phyloP scores from a whole-genome alignment of 257 asterid species.

The Solanum pinnatisectum region DNA sequence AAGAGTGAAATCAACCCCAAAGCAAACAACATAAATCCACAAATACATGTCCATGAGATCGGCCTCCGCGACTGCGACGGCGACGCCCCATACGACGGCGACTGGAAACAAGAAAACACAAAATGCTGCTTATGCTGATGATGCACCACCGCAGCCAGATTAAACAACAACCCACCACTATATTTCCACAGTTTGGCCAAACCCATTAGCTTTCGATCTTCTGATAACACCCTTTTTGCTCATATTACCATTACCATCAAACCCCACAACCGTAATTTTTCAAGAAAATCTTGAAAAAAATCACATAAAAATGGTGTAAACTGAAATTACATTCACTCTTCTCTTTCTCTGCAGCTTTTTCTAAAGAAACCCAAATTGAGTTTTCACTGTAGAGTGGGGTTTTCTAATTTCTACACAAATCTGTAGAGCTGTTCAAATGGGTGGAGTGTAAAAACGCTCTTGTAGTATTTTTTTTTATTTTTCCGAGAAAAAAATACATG shows the following conservation, averaged over 20 bases:
- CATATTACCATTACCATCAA: constrained; percentile 3
- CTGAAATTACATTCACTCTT: not conserved
- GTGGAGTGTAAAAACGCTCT: not conserved
- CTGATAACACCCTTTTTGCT: constrained; percentile 30
- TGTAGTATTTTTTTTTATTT: not conserved
- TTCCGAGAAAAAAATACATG: not conserved
- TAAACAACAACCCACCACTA: not conserved
- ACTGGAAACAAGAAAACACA: constrained; percentile 20
- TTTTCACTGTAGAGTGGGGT: constrained; percentile 1
- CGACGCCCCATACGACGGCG: constrained; percentile 16
- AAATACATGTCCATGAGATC: constrained; percentile 77
- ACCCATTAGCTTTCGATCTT: constrained; percentile 39
- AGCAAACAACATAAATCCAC: constrained; percentile 70
- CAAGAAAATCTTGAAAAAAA: not conserved
- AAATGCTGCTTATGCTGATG: constrained; percentile 15
- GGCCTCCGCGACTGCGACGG: constrained; percentile 25
- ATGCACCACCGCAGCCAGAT: not conserved
- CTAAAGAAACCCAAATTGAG: not conserved
- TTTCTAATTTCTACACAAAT: not conserved
- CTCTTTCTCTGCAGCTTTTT: not conserved
- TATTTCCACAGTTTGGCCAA: constrained; percentile 53
- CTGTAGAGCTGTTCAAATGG: not conserved
- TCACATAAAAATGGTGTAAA: not conserved
- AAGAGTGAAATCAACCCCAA: constrained; percentile 87
- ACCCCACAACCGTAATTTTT: not conserved